Percentiles rank a stretch among this genome's conserved stretches.
Conservation (phyloP, 495 filamentous ascomycete genomes). For the Penicillium canariense region DNA sequence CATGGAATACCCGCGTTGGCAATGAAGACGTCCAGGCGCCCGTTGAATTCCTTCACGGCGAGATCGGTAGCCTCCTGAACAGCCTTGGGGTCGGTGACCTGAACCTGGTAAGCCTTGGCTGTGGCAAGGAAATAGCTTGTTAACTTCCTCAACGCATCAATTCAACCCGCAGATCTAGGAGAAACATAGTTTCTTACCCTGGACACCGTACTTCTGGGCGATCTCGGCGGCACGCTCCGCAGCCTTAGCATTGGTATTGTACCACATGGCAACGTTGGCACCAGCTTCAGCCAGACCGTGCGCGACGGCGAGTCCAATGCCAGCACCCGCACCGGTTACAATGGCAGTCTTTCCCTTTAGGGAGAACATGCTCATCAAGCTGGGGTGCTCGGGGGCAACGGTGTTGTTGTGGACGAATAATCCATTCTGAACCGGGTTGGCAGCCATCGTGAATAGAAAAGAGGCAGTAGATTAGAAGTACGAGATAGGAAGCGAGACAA, state of each 20-base stretch:
- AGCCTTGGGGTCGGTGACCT: slow-evolving; percentile 58
- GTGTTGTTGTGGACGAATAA: slow-evolving; percentile 62
- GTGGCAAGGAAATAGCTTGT: slow-evolving; percentile 1
- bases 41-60: slow-evolving; percentile 66
- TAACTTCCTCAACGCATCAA: not conserved
- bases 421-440: slow-evolving; percentile 41
- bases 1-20: slow-evolving; percentile 78
- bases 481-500: not conserved
- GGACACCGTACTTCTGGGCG: slow-evolving; percentile 73
- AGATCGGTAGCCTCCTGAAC: slow-evolving; percentile 57
- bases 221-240: slow-evolving; percentile 69
- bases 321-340: slow-evolving; percentile 75
- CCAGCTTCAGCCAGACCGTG: slow-evolving; percentile 77
- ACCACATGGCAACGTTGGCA: slow-evolving; percentile 86
- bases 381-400: slow-evolving; percentile 54
- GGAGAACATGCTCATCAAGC: slow-evolving; percentile 77
- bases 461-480: not conserved
- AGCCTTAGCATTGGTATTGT: slow-evolving; percentile 73
- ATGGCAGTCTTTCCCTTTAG: slow-evolving; percentile 82
- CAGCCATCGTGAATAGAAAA: slow-evolving; percentile 29
- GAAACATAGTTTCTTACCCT: slow-evolving; percentile 49
- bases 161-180: not conserved
- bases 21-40: slow-evolving; percentile 74
- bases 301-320: slow-evolving; percentile 79
- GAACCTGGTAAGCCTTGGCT: slow-evolving; percentile 76